Percentiles rank a stretch among this genome's conserved stretches.
Evolutionary conservation across 495 filamentous ascomycete species (phyloP).

Genomic region (Penicillium pulvis): DNA sequence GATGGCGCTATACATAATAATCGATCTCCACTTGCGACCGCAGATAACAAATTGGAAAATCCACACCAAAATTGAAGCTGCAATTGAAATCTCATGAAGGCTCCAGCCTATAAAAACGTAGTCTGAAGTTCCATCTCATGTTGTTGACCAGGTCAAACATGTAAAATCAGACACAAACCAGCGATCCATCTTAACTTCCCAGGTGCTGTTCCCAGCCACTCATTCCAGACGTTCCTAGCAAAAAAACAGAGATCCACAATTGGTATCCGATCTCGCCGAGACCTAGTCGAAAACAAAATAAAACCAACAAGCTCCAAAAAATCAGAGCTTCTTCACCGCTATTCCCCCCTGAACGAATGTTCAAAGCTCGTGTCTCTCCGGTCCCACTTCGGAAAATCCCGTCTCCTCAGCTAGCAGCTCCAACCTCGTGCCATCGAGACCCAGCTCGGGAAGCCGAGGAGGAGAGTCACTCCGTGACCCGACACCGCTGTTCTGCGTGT

Average conservation of each 20-base stretch:
- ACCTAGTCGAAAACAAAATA: not conserved
- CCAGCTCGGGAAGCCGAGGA: conserved; percentile 6
- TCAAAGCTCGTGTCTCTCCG: not conserved
- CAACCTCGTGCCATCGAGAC: not conserved
- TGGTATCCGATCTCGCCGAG: not conserved
- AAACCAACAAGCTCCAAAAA: not conserved
- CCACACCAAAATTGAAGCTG: not conserved
- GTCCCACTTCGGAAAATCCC: not conserved
- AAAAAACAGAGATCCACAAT: not conserved
- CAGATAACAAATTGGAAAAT: not conserved
- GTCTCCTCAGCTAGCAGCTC: conserved; percentile 1
- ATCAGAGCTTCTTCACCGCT: not conserved
- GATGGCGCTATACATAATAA: not conserved
- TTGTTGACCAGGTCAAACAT: too few species aligned
- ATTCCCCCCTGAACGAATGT: not conserved
- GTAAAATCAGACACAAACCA: not conserved
- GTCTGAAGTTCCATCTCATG: not conserved
- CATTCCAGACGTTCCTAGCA: not conserved
- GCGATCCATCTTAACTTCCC: not conserved
- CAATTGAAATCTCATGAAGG: not conserved
- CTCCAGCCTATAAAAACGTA: not conserved
- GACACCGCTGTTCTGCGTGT: not conserved
- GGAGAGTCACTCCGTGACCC: not conserved
- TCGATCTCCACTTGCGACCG: not conserved
- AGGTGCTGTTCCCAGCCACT: not conserved